Conservation (phyloP, 75 land plant species). For the Pinus tabuliformis region DNA sequence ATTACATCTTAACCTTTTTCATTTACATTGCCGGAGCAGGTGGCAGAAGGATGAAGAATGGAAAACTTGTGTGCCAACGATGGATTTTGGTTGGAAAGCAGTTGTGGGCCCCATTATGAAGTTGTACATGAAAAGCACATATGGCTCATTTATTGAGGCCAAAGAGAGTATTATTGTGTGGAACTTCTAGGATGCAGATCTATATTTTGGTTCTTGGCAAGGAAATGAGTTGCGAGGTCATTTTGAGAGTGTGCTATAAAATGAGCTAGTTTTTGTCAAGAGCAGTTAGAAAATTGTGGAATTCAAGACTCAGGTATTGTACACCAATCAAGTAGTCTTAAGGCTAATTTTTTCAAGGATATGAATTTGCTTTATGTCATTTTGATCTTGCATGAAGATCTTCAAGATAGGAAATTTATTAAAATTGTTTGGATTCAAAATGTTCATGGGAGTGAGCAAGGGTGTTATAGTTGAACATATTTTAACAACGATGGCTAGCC, state of each 20-base stretch:
- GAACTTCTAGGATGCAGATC: slow-evolving; percentile 70
- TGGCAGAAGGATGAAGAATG: slow-evolving; percentile 53
- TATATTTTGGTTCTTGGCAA: slow-evolving; percentile 65
- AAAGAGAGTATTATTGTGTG: slow-evolving; percentile 68
- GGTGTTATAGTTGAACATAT: slow-evolving; percentile 43
- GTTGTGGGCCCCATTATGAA: slow-evolving; percentile 50
- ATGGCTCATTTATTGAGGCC: slow-evolving; percentile 55
- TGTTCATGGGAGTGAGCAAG: slow-evolving; percentile 53
- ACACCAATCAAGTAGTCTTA: not conserved
- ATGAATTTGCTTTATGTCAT: not conserved
- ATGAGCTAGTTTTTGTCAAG: slow-evolving; percentile 65
- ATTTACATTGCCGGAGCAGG: slow-evolving; percentile 19
- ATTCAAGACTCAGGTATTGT: slow-evolving; percentile 63
- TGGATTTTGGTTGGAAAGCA: slow-evolving; percentile 56
- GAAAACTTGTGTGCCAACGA: slow-evolving; percentile 31
- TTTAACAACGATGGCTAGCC: slow-evolving; percentile 24
- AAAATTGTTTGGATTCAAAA: slow-evolving; percentile 5
- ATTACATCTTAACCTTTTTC: not conserved
- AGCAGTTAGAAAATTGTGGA: slow-evolving; percentile 60
- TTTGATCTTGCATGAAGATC: not conserved
- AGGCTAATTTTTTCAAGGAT: not conserved
- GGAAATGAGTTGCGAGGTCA: slow-evolving; percentile 66
- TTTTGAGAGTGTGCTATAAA: slow-evolving; percentile 64
- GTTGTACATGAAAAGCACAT: slow-evolving; percentile 53
- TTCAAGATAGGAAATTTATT: not conserved